Evolutionary conservation across 805 yeast species (phyloP), one percentile per base, ranked within the genome.

Genomic region (Teunomyces funiuensis): DNA sequence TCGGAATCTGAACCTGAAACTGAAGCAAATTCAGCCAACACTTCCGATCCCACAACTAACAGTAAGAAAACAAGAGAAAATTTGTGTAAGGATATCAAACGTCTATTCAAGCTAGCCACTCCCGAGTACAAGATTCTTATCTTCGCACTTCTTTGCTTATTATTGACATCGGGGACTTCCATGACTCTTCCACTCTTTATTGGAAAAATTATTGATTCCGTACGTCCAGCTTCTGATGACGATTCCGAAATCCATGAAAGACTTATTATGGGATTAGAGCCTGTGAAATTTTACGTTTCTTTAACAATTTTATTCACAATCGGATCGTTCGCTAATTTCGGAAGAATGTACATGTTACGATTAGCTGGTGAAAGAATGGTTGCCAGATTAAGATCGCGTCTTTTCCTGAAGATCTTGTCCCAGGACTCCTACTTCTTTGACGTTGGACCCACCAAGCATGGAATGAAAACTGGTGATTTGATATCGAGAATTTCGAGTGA

Each of bases 391-490:
- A 75, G 98, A 53, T 74, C 91, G 7, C 74, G 87, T 41, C 79
- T 91, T 27, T 79, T 88, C 61, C 79, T 79, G 55, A 86, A 84
- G 36, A 79, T 91, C 11, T 71, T 91, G 42, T 80, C 80, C 36
- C 97, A 90, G 58, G 97, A 90, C 60, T 82, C 95, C 3, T 85
- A 85, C 49, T 91, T 91, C 55, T 81, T 90, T 65, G 98, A 91
- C 55, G 80, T 81, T 23, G 89, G 93, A 44, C 74, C 75, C 6
- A 51, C 52, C n/a, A 54, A 57, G 27, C 42, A 41, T 3, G 74
- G 74, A 17, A 70, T 70, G 73, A 80, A 90, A 48, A 88, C 89
- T 7, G 98, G 98, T 29, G 98, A 91, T 58, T 71, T 91, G 54
- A 88, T 91, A 33, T 88, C 96, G 4, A 73, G 98, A 46, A 68